Base-by-base conservation (phyloP, 495 filamentous ascomycete species). In the Hyaloscypha finlandica region DNA sequence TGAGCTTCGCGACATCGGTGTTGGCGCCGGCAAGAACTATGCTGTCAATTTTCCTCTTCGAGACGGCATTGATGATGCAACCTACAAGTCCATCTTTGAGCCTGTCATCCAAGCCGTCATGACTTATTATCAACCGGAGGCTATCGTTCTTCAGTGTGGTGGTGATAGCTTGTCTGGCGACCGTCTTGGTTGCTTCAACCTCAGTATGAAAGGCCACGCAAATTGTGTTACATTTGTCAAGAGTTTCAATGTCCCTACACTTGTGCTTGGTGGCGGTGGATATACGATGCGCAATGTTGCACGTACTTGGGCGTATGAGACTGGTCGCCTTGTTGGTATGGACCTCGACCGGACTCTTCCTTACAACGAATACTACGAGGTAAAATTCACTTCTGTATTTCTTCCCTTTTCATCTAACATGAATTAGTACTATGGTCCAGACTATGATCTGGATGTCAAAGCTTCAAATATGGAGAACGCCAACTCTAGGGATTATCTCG, bases 281-380 rank as follows among this genome's bases (percentile, higher is more conserved):
- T 99, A 99, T 76, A 99, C 96, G 8, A 99, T 99, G 95, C 88
- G 95, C 32, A 99, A 99, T 68, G 95, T 99, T 33, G 92, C 94
- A 25, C 89, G 96, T 64, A 97, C 95, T 6, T 99, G 95, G 95
- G 94, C 95, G 6, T 98, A 88, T 74, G 95, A 99, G 76, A 98
- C 95, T 6, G 96, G 96, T 66, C 83, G 92, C 35, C 86, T 98
- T 22, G 92, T 98, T 19, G 92, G 91, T 37, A 85, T 92, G 31
- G 84, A 88, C 59, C 89, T 99, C 80, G 84, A 84, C 16, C 83
- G 90, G 1, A 88, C 92, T 2, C 81, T 99, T n/a, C 95, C 95
- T 0, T 99, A 91, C 75, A 98, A 97, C 64, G 95, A 99, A 73
- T 99, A 98, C 75, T 99, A 99, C 76, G 94, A 97, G 79, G 93